These are phyloP conservation scores for Berkeleyomyces rouxiae DNA, from an alignment of 2,329 filamentous ascomycete genomes.

Conservation along the genomic window DNA sequence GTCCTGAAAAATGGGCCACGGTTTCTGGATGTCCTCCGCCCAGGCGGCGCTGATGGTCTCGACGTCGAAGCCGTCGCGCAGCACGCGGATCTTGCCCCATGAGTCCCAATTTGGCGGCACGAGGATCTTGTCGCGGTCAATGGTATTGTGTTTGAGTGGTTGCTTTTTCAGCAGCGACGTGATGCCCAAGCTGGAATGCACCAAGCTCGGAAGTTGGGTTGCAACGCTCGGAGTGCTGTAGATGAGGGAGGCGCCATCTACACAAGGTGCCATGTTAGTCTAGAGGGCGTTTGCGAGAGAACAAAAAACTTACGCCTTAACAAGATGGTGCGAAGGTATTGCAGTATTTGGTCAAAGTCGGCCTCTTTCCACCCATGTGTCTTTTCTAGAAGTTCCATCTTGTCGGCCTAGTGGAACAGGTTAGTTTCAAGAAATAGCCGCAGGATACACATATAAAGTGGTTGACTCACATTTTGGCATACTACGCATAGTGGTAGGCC, in stretches of 20 bases:
- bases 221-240: constrained; percentile 65
- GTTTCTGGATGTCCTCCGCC: constrained; percentile 63
- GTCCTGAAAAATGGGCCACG: constrained; percentile 23
- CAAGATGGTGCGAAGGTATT: constrained; percentile 78
- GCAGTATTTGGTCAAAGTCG: constrained; percentile 87
- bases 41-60: constrained; percentile 73
- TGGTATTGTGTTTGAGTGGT: constrained; percentile 74
- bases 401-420: constrained; percentile 45
- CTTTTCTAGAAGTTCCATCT: constrained; percentile 79
- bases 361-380: constrained; percentile 90
- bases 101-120: constrained; percentile 97
- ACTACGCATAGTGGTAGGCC: constrained; percentile 82
- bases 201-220: constrained; percentile 60
- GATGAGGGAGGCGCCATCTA: constrained; percentile 70
- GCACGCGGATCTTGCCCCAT: constrained; percentile 88
- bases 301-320: constrained; percentile 54
- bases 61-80: constrained; percentile 82
- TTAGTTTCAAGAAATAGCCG: neutral
- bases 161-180: constrained; percentile 66
- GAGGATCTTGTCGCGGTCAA: constrained; percentile 84
- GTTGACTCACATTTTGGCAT: constrained; percentile 65
- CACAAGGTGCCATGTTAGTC: neutral
- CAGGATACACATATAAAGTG: neutral
- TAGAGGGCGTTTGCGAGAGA: neutral
- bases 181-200: constrained; percentile 76